Base-by-base conservation (phyloP, 805 yeast genomes). In the Candida sonorensis region DNA sequence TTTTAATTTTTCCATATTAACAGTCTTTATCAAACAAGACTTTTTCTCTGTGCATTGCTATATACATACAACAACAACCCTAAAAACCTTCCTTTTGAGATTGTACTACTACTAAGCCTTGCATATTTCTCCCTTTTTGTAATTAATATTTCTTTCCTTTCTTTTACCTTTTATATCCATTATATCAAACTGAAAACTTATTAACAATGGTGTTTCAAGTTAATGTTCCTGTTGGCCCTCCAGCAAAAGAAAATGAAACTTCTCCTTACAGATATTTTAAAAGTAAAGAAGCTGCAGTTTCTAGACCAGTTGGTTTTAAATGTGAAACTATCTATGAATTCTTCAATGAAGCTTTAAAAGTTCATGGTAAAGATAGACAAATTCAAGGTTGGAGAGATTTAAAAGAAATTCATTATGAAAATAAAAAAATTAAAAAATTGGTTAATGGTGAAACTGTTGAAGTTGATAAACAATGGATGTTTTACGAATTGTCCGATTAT, bases 381-480 rank as follows among this genome's bases (percentile, higher is more conserved):
- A 71, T 84, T 68, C 59, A 53, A 31, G 96, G 84, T 29, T 79
- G 82, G 75, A 80, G 98, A 66, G 76, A 79, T 37, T 61, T 82
- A 38, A 47, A 71, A 29, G 90, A 86, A 34, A 55, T 83, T 33
- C 90, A 86, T 59, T 72, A 63, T 34, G 97, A 92, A 56, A 69
- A 64, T 31, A 87, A 84, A 61, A 67, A 64, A 50, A 71, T 92
- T 37, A 76, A 74, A 40, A 88, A 86, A 64, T 53, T 72, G 31
- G 64, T 92, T 29, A 82, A 88, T 46, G 97, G 97, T 37, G 70
- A 81, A 53, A 74, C 74, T 35, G 63, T 59, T 18, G 66, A 74
- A 44, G 80, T 81, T 30, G 86, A 82, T 51, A 92, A 92, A 64
- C 78, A 78, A 33, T 92, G 98, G 98, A 61, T 69, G 34, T 90